These are phyloP conservation scores for Candida tropicalis DNA, from an alignment of 1,139 yeast genomes.

Conservation along the genomic window DNA sequence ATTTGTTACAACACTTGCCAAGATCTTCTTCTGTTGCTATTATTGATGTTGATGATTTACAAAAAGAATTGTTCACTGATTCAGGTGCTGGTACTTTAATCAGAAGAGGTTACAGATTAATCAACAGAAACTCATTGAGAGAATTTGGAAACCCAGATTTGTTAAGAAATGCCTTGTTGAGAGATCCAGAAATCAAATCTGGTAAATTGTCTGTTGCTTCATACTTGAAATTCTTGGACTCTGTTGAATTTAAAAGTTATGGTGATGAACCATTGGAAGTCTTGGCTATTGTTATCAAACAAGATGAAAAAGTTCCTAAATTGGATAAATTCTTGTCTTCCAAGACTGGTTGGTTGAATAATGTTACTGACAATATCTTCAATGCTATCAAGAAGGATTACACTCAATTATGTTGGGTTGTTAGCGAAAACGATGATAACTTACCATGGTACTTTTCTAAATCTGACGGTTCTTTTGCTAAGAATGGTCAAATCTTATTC, in stretches of 20 bases:
- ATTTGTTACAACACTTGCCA: constrained; percentile 88
- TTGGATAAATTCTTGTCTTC: constrained; percentile 87
- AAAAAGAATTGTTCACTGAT: constrained; percentile 96
- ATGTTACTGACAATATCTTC: constrained; percentile 94
- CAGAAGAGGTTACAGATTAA: constrained; percentile 92
- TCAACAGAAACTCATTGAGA: constrained; percentile 65
- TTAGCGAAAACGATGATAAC: constrained; percentile 87
- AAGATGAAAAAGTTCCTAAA: constrained; percentile 55
- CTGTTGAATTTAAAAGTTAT: constrained; percentile 68
- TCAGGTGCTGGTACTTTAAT: constrained; percentile 99
- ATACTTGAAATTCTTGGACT: constrained; percentile 73
- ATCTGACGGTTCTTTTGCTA: constrained; percentile 92
- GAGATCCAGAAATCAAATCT: constrained; percentile 73
- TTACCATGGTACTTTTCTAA: constrained; percentile 90
- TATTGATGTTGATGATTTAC: constrained; percentile 91
- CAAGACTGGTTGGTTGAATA: constrained; percentile 94
- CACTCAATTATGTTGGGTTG: constrained; percentile 79
- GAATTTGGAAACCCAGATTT: constrained; percentile 80
- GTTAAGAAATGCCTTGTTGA: constrained; percentile 72
- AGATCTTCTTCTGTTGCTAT: constrained; percentile 98
- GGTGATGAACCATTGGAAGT: constrained; percentile 97
- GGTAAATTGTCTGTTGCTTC: constrained; percentile 80
- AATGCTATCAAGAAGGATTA: constrained; percentile 77
- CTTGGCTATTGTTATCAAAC: constrained; percentile 72
- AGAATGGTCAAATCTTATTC: constrained; percentile 86